Base-by-base conservation (phyloP, 768 basidiomycete genomes). In the Suillus luteus region DNA sequence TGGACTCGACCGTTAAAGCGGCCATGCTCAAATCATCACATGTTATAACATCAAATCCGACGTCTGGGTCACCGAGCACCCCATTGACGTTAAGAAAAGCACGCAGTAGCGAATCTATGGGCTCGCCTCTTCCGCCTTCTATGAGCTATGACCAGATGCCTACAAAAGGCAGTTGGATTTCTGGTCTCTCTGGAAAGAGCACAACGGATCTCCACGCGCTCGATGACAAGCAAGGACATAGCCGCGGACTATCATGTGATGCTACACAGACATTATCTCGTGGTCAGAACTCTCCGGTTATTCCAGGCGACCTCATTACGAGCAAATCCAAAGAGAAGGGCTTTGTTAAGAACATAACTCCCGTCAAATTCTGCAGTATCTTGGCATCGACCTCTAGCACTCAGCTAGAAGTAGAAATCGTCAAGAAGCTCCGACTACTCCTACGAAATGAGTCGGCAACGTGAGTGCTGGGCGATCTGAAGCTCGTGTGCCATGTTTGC, bases 1-100 rank as follows among this genome's bases (percentile, higher is more conserved):
- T 96, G 85, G 92, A 96, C 62, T 78, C 88, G 0, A 86, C 89
- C 1, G 91, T 96, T 58, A 96, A 96, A 73, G 93, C 91, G 5
- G 92, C 91, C 14, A 95, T 96, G 92, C 80, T 96, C 62, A 93
- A 92, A 72, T 93, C 92, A 0, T 93, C 93, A 1, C 86, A 89
- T 37, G 83, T 84, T 33, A 78, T 92, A 73, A 77, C 82, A 22
- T 74, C 79, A 9, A 80, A 76, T 64, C 78, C 78, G 35, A 70
- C 73, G 31, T 67, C 76, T 33, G 71, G 52, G 40, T 68, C 74
- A 54, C 83, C 85, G 2, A 67, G 72, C 19, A 83, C 86, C 5
- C 85, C 89, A 33, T 82, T 83, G 55, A 77, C 84, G 22, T 75
- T 93, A 40, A 86, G 92, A 52, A 85, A 85, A 67, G 86, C 87